Evolutionary conservation across 176 grass and related monocot genomes (phyloP).

Genomic region (Puya raimondii): DNA sequence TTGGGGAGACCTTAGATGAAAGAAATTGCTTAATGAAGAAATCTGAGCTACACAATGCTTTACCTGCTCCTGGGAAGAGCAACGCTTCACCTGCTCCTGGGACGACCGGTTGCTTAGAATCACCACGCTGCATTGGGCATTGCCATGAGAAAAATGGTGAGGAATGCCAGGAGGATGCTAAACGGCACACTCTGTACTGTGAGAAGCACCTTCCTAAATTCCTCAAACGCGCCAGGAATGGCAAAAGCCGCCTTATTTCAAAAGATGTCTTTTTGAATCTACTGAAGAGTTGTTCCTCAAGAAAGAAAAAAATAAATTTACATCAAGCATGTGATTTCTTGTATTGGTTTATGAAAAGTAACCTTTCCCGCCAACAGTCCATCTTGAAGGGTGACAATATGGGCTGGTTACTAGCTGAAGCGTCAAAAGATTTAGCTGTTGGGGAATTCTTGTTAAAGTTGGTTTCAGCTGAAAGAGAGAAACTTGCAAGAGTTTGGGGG

Average conservation of each 20-base stretch:
- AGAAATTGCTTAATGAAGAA: slow-evolving; percentile 36
- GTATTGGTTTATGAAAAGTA: slow-evolving; percentile 78
- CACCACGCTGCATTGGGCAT: slow-evolving; percentile 52
- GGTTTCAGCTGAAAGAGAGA: slow-evolving; percentile 76
- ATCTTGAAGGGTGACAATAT: slow-evolving; percentile 45
- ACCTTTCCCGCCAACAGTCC: slow-evolving; percentile 39
- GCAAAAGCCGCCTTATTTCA: slow-evolving; percentile 85
- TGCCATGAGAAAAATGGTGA: slow-evolving; percentile 28
- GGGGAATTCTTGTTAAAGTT: slow-evolving; percentile 83
- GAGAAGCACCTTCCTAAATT: slow-evolving; percentile 91
- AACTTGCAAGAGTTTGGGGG: slow-evolving; percentile 65
- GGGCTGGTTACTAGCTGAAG: slow-evolving; percentile 49
- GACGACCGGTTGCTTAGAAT: slow-evolving; percentile 27
- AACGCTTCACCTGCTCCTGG: slow-evolving; percentile 27
- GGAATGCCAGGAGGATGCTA: slow-evolving; percentile 80
- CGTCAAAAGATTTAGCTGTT: slow-evolving; percentile 45
- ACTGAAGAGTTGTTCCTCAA: slow-evolving; percentile 66
- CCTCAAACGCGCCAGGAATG: slow-evolving; percentile 94
- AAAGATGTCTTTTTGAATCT: slow-evolving; percentile 87
- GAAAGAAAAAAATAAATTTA: slow-evolving; percentile 67
- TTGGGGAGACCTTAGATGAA: slow-evolving; percentile 36
- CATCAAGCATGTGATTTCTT: slow-evolving; percentile 88
- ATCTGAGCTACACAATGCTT: slow-evolving; percentile 30
- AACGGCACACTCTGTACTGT: slow-evolving; percentile 77
- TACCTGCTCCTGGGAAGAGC: slow-evolving; percentile 30